Conservation (phyloP, 176 grass and related monocot genomes). For the Hyparrhenia diplandra region DNA sequence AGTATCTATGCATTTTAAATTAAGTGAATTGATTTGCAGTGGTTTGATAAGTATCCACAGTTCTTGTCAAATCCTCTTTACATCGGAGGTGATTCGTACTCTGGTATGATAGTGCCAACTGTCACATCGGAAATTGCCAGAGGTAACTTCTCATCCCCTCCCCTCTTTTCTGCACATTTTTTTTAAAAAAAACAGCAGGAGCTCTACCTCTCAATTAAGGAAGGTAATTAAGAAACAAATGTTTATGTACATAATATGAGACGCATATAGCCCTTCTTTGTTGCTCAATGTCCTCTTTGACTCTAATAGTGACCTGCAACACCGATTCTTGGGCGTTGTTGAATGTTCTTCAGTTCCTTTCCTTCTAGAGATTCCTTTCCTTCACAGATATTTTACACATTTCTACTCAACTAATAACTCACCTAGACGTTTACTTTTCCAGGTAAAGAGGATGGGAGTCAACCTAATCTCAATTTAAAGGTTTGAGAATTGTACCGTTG, state of each 20-base stretch:
- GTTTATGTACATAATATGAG: no score
- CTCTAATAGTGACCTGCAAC: no score
- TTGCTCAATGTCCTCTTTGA: no score
- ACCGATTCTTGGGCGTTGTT: no score
- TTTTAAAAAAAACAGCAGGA: no score
- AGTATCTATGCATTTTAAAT: background rate
- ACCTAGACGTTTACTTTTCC: background rate
- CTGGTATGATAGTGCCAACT: constrained; percentile 56
- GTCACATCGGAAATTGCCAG: constrained; percentile 41
- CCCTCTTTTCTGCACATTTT: no score
- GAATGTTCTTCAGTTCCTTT: no score
- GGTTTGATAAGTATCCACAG: constrained; percentile 52
- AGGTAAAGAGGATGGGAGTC: constrained; percentile 28
- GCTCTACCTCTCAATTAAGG: no score
- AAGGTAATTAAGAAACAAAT: no score
- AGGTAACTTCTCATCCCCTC: constrained; percentile 39
- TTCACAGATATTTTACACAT: background rate
- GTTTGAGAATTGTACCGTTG: constrained; percentile 14
- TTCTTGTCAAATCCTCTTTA: constrained; percentile 63
- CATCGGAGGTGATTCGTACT: constrained; percentile 61
- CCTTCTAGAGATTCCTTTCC: no score
- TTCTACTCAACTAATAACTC: background rate
- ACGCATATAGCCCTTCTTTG: no score
- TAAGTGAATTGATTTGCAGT: constrained; percentile 23
- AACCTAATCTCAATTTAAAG: constrained; percentile 46